Evolutionary conservation across 169 alveolate species (phyloP), one percentile per base, ranked within the genome.

Genomic region (Prorocentrum cordatum): DNA sequence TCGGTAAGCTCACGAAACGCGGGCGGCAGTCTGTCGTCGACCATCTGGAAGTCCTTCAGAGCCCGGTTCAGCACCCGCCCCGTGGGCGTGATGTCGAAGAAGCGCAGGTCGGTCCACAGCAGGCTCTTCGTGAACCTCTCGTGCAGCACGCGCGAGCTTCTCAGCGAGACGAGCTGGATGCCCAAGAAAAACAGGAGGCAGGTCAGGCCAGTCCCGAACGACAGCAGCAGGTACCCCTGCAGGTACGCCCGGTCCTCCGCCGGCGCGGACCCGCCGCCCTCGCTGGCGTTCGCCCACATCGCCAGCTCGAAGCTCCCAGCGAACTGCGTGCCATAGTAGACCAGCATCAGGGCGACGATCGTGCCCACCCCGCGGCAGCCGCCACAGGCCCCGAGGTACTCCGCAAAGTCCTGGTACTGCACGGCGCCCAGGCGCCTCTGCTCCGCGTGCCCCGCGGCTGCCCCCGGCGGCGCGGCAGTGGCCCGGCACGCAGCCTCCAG

Each of bases 21-120:
- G 3, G 87, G 73, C 2, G 87, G 87, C 73, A 77, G n/a, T 24
- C 67, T 36, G 38, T 75, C 86, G 29, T 75, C 86, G 9, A 75
- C 26, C 66, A 10, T 16, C 31, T 7, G 7, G 29, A 29, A 22
- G 75, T 3, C 77, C 77, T 77, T 77, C 31, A 77, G 68, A 42
- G 73, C 54, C 10, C 87, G 87, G 35, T 77, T 77, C 73, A 77
- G 24, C 9, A 73, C 87, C n/a, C 87, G 72, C 39, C 87, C 87
- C 16, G 87, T 77, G 27, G 87, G 87, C 2, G 87, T 77, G 45
- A 77, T 10, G 18, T 77, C 87, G 73, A 77, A 77, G 73, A 77
- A 77, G 32, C 87, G 87, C 45, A 77, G 73, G 29, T 54, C 71
- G 12, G 87, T 77, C 64, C 61, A 42, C 64, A 77, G 32, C 38